These are phyloP conservation scores for Backusella australiensis DNA, from an alignment of 192 early-diverging fungal genomes.

Conservation along the genomic window DNA sequence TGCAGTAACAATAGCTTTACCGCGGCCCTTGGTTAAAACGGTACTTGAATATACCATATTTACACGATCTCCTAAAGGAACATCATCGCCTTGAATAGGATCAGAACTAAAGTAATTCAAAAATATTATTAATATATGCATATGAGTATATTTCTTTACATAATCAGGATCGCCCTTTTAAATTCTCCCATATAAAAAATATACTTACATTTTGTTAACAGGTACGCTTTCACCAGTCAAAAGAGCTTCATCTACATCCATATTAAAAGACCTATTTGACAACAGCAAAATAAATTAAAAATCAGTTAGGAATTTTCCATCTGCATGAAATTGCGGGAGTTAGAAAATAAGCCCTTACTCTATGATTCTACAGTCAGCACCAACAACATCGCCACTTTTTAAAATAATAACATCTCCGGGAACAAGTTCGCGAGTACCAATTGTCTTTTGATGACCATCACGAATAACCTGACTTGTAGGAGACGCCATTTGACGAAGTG, in stretches of 20 bases:
- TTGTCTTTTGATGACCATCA: conserved; percentile 65
- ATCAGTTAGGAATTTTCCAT: background rate
- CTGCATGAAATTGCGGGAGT: background rate
- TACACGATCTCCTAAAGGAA: conserved; percentile 88
- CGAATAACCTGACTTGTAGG: conserved; percentile 87
- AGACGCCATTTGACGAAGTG: conserved; percentile 83
- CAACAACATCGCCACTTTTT: conserved; percentile 92
- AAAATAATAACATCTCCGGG: conserved; percentile 91
- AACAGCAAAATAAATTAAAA: background rate
- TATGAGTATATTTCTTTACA: background rate
- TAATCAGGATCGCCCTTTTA: background rate
- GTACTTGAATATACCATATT: conserved; percentile 92
- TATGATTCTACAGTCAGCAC: conserved; percentile 83
- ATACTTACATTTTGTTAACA: conserved; percentile 63
- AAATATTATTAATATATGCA: background rate
- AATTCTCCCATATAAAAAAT: background rate
- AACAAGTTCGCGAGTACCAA: conserved; percentile 79
- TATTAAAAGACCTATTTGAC: conserved; percentile 68
- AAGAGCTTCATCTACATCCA: conserved; percentile 90
- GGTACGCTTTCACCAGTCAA: conserved; percentile 90
- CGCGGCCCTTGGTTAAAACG: conserved; percentile 84
- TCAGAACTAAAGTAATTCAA: conserved; percentile 31
- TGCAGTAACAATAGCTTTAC: conserved; percentile 83
- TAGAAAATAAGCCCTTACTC: conserved; percentile 25
- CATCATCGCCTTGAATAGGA: conserved; percentile 62